Percentiles rank a stretch among this genome's conserved stretches.
Conservation (phyloP, 371 early-diverging fungal species). For the Vittaforma corneae region DNA sequence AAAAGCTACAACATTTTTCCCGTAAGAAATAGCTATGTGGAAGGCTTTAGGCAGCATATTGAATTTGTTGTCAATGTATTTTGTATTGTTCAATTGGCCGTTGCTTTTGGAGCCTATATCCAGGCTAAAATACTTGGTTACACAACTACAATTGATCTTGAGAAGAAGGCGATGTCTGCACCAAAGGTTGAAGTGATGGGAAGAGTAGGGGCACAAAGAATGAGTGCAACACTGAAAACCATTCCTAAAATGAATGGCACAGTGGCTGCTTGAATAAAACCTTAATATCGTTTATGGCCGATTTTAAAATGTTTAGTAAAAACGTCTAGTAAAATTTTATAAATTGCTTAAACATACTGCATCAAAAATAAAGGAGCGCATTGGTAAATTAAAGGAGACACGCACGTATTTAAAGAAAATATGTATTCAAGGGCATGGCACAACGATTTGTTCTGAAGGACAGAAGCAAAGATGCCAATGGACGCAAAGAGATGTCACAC, state of each 20-base stretch:
- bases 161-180: too few relatives aligned
- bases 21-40: too few relatives aligned
- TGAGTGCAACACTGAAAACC: neutral
- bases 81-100: too few relatives aligned
- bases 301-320: neutral
- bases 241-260: neutral
- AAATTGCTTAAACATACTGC: neutral
- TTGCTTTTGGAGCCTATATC: too few relatives aligned
- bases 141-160: too few relatives aligned
- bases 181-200: neutral
- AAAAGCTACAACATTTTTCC: too few relatives aligned
- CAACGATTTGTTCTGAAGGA: neutral
- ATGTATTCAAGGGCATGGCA: neutral
- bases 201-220: neutral
- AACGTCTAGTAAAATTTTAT: neutral
- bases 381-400: neutral
- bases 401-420: neutral
- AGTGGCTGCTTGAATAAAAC: neutral
- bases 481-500: too few relatives aligned
- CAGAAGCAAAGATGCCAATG: too few relatives aligned
- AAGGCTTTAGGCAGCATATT: too few relatives aligned
- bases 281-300: neutral
- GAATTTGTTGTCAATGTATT: too few relatives aligned
- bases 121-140: too few relatives aligned
- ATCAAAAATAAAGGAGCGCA: neutral